Evolutionary conservation across 2,329 filamentous ascomycete species (phyloP).

Genomic region (Cercospora zeina): DNA sequence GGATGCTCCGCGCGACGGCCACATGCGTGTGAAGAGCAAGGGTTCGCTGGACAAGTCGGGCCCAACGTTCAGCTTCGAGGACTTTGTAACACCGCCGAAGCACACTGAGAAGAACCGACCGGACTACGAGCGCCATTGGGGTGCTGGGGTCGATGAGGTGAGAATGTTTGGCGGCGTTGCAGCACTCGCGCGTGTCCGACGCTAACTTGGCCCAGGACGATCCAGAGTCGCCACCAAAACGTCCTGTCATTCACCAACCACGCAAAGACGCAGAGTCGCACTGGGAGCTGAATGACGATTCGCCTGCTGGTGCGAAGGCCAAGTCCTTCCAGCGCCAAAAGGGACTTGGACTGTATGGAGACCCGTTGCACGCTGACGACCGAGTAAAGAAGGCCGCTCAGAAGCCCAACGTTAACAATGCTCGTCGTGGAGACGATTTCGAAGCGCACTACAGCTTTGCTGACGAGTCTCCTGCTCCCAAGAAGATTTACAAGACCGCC

Average conservation of each 20-base stretch:
- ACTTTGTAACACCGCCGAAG: conserved; percentile 83
- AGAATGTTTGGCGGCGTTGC: conserved; percentile 30
- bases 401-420: conserved; percentile 71
- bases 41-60: conserved; percentile 46
- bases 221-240: conserved; percentile 59
- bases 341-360: conserved; percentile 72
- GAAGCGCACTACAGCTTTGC: conserved; percentile 74
- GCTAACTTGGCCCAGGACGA: conserved; percentile 50
- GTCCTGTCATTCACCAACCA: conserved; percentile 62
- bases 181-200: conserved; percentile 14
- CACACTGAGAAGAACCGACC: conserved; percentile 61
- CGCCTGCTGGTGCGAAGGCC: conserved; percentile 50
- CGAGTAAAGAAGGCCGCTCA: conserved; percentile 45
- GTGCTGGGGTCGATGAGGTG: conserved; percentile 71
- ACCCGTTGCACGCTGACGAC: conserved; percentile 57
- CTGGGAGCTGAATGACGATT: conserved; percentile 80
- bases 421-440: conserved; percentile 74
- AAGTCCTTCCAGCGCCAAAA: conserved; percentile 55
- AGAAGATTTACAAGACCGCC: conserved; percentile 43
- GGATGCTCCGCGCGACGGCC: conserved; percentile 38
- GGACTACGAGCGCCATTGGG: conserved; percentile 72
- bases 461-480: conserved; percentile 58
- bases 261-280: conserved; percentile 79
- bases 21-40: conserved; percentile 36
- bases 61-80: conserved; percentile 83